Evolutionary conservation across 345 rosid genomes (phyloP).

Genomic region (Eutrema japonicum): DNA sequence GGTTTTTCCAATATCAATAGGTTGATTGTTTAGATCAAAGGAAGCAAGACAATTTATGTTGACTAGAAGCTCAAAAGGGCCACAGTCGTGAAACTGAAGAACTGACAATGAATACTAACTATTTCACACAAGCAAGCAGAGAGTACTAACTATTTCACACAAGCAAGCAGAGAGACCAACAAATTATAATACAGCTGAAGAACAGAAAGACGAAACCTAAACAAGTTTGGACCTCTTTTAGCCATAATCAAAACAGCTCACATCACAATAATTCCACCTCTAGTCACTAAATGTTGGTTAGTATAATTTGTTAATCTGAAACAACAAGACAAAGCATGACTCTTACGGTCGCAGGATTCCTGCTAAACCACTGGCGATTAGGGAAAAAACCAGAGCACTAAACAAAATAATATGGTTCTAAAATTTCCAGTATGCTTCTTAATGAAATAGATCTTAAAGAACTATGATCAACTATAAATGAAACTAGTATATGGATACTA

Average conservation of each 20-base stretch:
- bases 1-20: no score
- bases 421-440: not conserved
- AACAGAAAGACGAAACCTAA: not conserved
- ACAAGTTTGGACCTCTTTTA: not conserved
- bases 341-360: no score
- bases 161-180: not conserved
- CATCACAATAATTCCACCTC: not conserved
- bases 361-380: slow-evolving; percentile 8
- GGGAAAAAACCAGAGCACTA: slow-evolving; percentile 26
- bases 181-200: not conserved
- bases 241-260: not conserved
- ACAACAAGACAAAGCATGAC: slow-evolving; percentile 12
- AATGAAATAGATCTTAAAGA: not conserved
- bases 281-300: not conserved
- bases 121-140: not conserved
- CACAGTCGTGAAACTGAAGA: slow-evolving; percentile 2
- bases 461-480: not conserved
- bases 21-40: not conserved
- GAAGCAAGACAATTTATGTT: not conserved
- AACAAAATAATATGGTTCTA: slow-evolving; percentile 9
- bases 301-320: not conserved
- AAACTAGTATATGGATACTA: slow-evolving; percentile 27
- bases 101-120: not conserved
- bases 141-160: not conserved
- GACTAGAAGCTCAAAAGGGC: not conserved